Conservation (phyloP, 2,329 filamentous ascomycete species). For the Colletotrichum plurivorum region DNA sequence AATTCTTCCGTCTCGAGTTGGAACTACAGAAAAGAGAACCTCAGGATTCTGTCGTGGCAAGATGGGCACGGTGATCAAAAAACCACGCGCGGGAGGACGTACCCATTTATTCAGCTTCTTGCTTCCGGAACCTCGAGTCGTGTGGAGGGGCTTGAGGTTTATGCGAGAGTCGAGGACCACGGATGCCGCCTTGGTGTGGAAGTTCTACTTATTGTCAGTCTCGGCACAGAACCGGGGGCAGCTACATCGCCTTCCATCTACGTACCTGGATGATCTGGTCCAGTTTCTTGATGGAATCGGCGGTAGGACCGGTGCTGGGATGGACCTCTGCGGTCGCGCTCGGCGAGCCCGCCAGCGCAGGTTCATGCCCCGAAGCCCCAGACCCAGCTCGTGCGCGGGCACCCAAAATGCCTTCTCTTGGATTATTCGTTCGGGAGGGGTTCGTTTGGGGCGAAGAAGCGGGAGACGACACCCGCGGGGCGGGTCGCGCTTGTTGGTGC, state of each 20-base stretch:
- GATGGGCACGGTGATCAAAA: background rate
- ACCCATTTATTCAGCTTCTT: constrained; percentile 90
- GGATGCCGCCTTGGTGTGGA: constrained; percentile 89
- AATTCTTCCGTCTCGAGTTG: constrained; percentile 96
- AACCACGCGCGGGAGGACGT: constrained; percentile 52
- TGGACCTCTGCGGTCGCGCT: constrained; percentile 57
- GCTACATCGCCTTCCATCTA: background rate
- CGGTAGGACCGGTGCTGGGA: constrained; percentile 64
- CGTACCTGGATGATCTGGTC: constrained; percentile 93
- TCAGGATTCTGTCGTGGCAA: background rate
- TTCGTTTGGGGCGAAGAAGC: constrained; percentile 81
- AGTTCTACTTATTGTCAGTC: constrained; percentile 74
- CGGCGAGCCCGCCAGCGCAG: constrained; percentile 58
- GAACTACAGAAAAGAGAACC: constrained; percentile 72
- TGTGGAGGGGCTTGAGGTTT: constrained; percentile 71
- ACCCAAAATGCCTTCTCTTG: constrained; percentile 71
- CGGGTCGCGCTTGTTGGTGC: constrained; percentile 90
- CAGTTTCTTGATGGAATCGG: constrained; percentile 82
- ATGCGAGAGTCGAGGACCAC: constrained; percentile 87
- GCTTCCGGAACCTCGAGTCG: constrained; percentile 58
- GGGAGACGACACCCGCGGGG: constrained; percentile 80
- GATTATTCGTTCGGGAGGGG: constrained; percentile 79
- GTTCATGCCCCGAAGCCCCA: constrained; percentile 57
- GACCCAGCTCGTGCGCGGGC: constrained; percentile 61
- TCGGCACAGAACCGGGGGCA: background rate